These are phyloP conservation scores for Magnolia changhungtana DNA, from an alignment of 164 flowering plant genomes.

Conservation along the genomic window DNA sequence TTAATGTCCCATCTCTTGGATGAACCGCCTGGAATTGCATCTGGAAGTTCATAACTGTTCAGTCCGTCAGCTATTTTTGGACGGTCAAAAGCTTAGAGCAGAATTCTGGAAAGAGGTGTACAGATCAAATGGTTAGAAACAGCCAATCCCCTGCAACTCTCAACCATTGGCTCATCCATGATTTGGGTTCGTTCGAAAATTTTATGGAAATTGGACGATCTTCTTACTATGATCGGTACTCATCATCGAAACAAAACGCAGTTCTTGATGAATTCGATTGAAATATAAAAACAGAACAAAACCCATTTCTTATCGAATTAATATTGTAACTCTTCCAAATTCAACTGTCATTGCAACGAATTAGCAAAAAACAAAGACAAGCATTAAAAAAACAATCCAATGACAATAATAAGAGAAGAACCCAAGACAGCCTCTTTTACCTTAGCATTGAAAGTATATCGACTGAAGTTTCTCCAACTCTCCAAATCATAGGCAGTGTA, in stretches of 20 bases:
- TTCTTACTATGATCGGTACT: no score
- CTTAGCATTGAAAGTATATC: conserved; percentile 91
- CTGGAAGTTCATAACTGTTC: neutral
- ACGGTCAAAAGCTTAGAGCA: no score
- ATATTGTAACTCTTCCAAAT: neutral
- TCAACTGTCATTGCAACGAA: neutral
- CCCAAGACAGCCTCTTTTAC: conserved; percentile 31
- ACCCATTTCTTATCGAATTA: neutral
- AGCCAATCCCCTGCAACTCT: no score
- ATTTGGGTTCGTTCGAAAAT: no score
- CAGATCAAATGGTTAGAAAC: no score
- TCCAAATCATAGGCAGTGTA: conserved; percentile 91
- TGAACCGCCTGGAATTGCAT: neutral
- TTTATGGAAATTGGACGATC: no score
- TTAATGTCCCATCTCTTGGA: neutral
- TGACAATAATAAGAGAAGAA: neutral
- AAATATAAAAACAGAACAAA: neutral
- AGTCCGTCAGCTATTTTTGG: neutral
- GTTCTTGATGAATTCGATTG: no score
- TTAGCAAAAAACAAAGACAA: neutral
- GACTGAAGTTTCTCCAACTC: conserved; percentile 55
- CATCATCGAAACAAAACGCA: no score
- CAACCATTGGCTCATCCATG: no score
- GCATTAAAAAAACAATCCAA: neutral
- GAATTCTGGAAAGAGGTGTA: no score